Percentiles rank a stretch among this genome's conserved stretches.
Conservation (phyloP, 2,329 filamentous ascomycete genomes). For the Raffaelea arxii region DNA sequence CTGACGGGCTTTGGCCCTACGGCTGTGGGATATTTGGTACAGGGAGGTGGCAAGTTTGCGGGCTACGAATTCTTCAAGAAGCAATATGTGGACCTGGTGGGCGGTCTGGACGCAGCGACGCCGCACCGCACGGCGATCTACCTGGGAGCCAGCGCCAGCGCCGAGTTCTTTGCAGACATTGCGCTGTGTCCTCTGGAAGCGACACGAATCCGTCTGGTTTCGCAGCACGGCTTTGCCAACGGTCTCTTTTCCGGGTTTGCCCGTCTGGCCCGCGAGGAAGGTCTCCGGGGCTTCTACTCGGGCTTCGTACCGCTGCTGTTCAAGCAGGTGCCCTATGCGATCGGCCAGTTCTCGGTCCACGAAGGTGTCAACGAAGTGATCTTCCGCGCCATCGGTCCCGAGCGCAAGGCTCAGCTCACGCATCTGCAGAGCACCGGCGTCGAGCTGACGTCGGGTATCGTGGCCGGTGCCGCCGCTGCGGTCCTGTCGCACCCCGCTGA, state of each 20-base stretch:
- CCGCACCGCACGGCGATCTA: slow-evolving; percentile 50
- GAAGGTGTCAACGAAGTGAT: slow-evolving; percentile 76
- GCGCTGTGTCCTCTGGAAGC: slow-evolving; percentile 87
- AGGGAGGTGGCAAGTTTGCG: slow-evolving; percentile 84
- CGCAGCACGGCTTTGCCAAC: slow-evolving; percentile 65
- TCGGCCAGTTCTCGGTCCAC: slow-evolving; percentile 90
- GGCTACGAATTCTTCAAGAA: slow-evolving; percentile 95
- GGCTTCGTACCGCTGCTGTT: slow-evolving; percentile 80
- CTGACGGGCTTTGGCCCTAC: slow-evolving; percentile 80
- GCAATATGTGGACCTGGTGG: slow-evolving; percentile 64
- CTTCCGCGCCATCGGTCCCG: slow-evolving; percentile 57
- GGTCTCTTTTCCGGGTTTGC: slow-evolving; percentile 63
- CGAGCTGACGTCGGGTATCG: slow-evolving; percentile 77
- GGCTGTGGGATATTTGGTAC: slow-evolving; percentile 78
- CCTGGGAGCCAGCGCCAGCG: slow-evolving; percentile 58
- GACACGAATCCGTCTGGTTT: slow-evolving; percentile 68
- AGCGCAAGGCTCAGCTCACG: slow-evolving; percentile 57
- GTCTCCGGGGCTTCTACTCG: slow-evolving; percentile 76
- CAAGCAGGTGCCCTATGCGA: slow-evolving; percentile 88
- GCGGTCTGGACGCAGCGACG: slow-evolving; percentile 35
- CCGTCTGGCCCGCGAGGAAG: slow-evolving; percentile 68
- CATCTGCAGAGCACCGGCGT: slow-evolving; percentile 67
- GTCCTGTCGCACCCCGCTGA: slow-evolving; percentile 86
- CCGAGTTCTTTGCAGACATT: slow-evolving; percentile 67
- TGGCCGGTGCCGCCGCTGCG: slow-evolving; percentile 81